Evolutionary conservation across 1,284 basidiomycete genomes (phyloP).

Genomic region (Fomitiporia mediterranea): DNA sequence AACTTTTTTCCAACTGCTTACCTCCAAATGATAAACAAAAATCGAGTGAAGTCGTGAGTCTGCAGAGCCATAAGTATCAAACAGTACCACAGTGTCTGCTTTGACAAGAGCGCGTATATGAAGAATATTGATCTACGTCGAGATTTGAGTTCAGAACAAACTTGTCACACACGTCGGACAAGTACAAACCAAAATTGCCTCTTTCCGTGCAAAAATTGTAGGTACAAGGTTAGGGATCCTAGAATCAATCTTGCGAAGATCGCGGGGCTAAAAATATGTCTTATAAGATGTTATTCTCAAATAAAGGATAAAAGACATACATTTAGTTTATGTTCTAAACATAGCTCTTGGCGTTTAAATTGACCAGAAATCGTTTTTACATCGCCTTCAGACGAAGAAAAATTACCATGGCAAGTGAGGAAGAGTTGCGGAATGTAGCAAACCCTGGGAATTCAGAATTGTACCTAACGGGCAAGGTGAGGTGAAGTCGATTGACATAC

Average conservation of each 20-base stretch:
- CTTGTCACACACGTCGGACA: constrained; percentile 2
- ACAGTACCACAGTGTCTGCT: constrained; percentile 86
- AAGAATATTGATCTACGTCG: constrained; percentile 89
- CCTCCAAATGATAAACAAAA: constrained; percentile 86
- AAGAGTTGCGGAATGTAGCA: too few relatives aligned
- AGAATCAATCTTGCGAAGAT: constrained; percentile 95
- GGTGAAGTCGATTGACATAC: constrained; percentile 13
- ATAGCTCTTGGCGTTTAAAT: constrained; percentile 87
- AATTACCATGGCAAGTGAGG: constrained; percentile 10
- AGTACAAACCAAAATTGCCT: constrained; percentile 73
- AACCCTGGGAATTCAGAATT: constrained; percentile 78
- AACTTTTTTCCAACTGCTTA: constrained; percentile 36
- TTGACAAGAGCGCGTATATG: constrained; percentile 95
- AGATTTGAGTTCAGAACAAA: constrained; percentile 16
- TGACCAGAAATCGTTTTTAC: constrained; percentile 88
- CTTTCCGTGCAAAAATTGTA: constrained; percentile 85
- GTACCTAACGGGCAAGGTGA: constrained; percentile 53
- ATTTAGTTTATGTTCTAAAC: constrained; percentile 83
- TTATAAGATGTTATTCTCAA: constrained; percentile 18
- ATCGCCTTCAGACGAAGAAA: constrained; percentile 51
- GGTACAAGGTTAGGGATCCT: constrained; percentile 92
- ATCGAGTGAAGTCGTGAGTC: constrained; percentile 83
- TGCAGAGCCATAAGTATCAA: constrained; percentile 84
- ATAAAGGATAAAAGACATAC: constrained; percentile 42
- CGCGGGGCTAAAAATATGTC: constrained; percentile 66